Evolutionary conservation across 305 asterid species (phyloP).

Genomic region (Fraxinus sp.): DNA sequence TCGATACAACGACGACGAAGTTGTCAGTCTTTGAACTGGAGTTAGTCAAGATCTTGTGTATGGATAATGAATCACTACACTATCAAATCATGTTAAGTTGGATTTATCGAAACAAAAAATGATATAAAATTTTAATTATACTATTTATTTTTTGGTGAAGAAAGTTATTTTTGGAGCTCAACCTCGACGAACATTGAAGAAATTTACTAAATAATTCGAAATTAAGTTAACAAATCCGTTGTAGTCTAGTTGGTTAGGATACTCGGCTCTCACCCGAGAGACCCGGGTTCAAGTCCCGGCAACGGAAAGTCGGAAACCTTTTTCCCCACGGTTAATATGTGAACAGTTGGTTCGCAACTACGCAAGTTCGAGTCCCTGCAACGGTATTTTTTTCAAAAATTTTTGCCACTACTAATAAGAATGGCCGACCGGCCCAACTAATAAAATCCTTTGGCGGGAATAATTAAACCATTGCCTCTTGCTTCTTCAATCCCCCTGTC

Average conservation of each 20-base stretch:
- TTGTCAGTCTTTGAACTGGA: neutral
- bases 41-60: neutral
- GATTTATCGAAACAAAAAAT: neutral
- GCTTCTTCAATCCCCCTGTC: neutral
- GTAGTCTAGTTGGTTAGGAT: slow-evolving; percentile 95
- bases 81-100: neutral
- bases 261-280: slow-evolving; percentile 99
- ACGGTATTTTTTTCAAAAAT: neutral
- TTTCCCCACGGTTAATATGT: neutral
- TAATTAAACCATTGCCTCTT: neutral
- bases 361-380: neutral
- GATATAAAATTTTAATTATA: too few relatives aligned
- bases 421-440: neutral
- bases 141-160: too few relatives aligned
- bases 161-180: neutral
- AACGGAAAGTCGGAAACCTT: slow-evolving; percentile 41
- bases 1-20: too few relatives aligned
- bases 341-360: neutral
- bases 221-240: slow-evolving; percentile 32
- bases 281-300: slow-evolving; percentile 99
- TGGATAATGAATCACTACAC: neutral
- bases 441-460: slow-evolving; percentile 37
- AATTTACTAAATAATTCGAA: too few relatives aligned
- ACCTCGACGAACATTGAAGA: neutral
- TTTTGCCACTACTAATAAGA: neutral